phyloP scores from a whole-genome alignment of 2,329 filamentous ascomycete species.

The Capronia coronata region DNA sequence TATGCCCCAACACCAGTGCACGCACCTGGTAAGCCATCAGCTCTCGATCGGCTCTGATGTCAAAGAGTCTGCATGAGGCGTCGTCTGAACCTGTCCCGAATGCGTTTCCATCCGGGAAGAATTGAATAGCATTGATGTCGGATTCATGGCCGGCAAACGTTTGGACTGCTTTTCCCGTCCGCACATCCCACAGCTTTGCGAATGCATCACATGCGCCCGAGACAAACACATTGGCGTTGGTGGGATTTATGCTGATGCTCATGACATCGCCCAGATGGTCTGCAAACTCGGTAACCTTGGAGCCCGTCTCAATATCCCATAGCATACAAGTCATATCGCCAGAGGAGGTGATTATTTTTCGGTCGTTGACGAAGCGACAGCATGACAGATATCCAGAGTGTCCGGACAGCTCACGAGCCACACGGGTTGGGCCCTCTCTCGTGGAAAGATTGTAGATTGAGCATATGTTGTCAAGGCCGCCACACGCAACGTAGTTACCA shows the following conservation, averaged over 20 bases:
- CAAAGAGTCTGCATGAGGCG: constrained; percentile 92
- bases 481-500: constrained; percentile 96
- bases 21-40: constrained; percentile 61
- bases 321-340: constrained; percentile 99
- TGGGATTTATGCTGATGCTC: constrained; percentile 99
- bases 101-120: constrained; percentile 97
- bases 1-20: constrained; percentile 16
- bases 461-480: constrained; percentile 98
- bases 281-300: constrained; percentile 95
- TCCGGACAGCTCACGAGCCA: constrained; percentile 89
- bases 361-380: constrained; percentile 98
- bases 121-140: constrained; percentile 98
- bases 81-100: constrained; percentile 98
- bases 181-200: constrained; percentile 97
- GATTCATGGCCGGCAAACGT: constrained; percentile 98
- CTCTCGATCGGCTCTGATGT: constrained; percentile 88
- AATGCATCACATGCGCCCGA: constrained; percentile 99
- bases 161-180: constrained; percentile 95
- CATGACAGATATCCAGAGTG: constrained; percentile 97
- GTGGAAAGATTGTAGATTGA: constrained; percentile 99
- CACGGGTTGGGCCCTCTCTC: constrained; percentile 91
- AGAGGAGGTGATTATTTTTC: constrained; percentile 93
- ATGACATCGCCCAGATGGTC: constrained; percentile 98
- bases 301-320: constrained; percentile 97
- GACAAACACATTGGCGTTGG: constrained; percentile 98